Conservation (phyloP, 2,329 filamentous ascomycete genomes). For the Penicillium freii region DNA sequence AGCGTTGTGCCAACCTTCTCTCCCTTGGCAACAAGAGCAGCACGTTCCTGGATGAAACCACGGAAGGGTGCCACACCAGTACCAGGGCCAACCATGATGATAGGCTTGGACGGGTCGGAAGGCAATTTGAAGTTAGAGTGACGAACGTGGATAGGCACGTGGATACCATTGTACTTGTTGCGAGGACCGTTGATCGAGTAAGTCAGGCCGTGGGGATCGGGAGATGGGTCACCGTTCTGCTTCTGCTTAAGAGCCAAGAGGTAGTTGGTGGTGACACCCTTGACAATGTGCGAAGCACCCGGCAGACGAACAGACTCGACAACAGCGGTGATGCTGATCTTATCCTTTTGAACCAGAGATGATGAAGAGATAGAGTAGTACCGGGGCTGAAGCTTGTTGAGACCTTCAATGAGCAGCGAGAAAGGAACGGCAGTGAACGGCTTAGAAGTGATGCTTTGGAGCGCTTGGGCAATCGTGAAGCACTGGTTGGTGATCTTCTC, state of each 20-base stretch:
- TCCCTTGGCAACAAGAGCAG: constrained; percentile 75
- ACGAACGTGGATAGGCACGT: constrained; percentile 90
- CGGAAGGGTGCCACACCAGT: constrained; percentile 97
- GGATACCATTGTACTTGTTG: constrained; percentile 95
- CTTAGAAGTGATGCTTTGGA: constrained; percentile 70
- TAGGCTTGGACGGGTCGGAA: constrained; percentile 86
- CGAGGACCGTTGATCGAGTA: constrained; percentile 86
- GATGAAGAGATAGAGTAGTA: constrained; percentile 99
- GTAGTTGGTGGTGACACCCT: constrained; percentile 96
- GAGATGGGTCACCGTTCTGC: constrained; percentile 81
- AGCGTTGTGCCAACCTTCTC: constrained; percentile 81
- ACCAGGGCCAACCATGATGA: constrained; percentile 95
- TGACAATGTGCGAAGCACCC: constrained; percentile 74
- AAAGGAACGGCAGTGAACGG: constrained; percentile 86
- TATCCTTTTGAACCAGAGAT: constrained; percentile 87
- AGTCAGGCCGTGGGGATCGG: constrained; percentile 77
- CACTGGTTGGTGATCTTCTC: constrained; percentile 76
- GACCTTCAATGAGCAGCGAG: constrained; percentile 87
- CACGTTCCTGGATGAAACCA: constrained; percentile 90
- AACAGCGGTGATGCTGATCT: constrained; percentile 91
- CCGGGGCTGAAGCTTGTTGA: constrained; percentile 92
- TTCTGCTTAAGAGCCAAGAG: constrained; percentile 92
- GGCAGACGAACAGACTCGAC: constrained; percentile 81
- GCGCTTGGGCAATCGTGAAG: constrained; percentile 84
- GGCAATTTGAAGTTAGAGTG: constrained; percentile 99